Evolutionary conservation across 2,329 filamentous ascomycete genomes (phyloP), one percentile per base, ranked within the genome.

Genomic region (Colletotrichum sp.): DNA sequence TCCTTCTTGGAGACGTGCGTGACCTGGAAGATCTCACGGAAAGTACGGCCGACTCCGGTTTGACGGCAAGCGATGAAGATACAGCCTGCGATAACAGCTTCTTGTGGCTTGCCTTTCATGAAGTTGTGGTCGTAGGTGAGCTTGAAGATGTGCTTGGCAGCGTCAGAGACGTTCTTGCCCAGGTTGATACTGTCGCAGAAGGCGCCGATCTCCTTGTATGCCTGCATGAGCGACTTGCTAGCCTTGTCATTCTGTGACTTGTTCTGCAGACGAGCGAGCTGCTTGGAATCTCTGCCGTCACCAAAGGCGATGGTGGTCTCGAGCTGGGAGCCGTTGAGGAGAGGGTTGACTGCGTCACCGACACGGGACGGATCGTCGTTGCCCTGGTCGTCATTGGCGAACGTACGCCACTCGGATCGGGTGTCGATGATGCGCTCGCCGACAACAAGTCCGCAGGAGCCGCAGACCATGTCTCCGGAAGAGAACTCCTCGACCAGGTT

Each of bases 291-390:
- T 78, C 90, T 92, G 78, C 92, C 92, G 69, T 96, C 95, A 74
- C 93, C 94, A 82, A 95, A 98, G 65, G 95, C 95, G 79, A 99
- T 98, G 78, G 91, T 93, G 8, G 96, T 98, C 82, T 96, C 93
- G 62, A 98, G 92, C 86, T 98, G 96, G 78, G 95, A 94, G 72
- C 96, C 96, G 81, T 98, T 96, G 74, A 98, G 90, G 59, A 99
- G 92, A 70, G 95, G 94, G 82, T 99, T 98, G 76, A 94, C 93
- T 8, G 94, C 95, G 80, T 99, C 97, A 88, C 97, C 97, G 79
- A 99, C 96, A 95, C 97, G 97, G 75, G 96, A 98, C 6, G 98
- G 97, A 80, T 99, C 97, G 81, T 99, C 98, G 82, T 95, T 96
- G 82, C 95, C 95, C 84, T 98, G 95, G 84, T 99, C 98, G 82